phyloP scores from a whole-genome alignment of 305 asterid genomes.

The Lippia alba region DNA sequence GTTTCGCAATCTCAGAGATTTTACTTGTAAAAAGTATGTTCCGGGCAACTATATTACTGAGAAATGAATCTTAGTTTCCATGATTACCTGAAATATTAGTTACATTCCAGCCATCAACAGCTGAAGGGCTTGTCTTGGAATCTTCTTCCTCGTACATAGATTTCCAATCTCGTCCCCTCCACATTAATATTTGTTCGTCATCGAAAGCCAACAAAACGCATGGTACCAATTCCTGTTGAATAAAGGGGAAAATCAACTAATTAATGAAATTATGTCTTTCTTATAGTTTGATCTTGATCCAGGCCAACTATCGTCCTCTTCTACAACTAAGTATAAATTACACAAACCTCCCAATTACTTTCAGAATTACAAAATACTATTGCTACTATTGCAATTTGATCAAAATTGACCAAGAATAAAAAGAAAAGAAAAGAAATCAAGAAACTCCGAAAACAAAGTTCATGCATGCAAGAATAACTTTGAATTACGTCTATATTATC shows the following conservation, averaged over 20 bases:
- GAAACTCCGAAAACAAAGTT: not conserved
- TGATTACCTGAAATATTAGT: constrained; percentile 53
- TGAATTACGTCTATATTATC: too few species aligned
- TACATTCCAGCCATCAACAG: constrained; percentile 34
- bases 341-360: not conserved
- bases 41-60: too few species aligned
- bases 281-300: not conserved
- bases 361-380: not conserved
- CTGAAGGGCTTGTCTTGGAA: constrained; percentile 39
- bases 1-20: too few species aligned
- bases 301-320: not conserved
- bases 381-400: not conserved
- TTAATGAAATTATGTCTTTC: not conserved
- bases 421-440: too few species aligned
- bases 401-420: too few species aligned
- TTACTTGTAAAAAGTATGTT: too few species aligned
- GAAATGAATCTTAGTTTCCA: not conserved
- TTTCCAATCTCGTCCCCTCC: constrained; percentile 96
- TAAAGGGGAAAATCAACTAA: constrained; percentile 22
- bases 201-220: constrained; percentile 85
- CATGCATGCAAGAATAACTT: not conserved
- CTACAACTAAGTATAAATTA: not conserved
- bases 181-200: constrained; percentile 83
- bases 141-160: constrained; percentile 53
- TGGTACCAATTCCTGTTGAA: constrained; percentile 86